These are phyloP conservation scores for Lavandula angustifolia DNA, from an alignment of 257 asterid genomes.

Conservation along the genomic window DNA sequence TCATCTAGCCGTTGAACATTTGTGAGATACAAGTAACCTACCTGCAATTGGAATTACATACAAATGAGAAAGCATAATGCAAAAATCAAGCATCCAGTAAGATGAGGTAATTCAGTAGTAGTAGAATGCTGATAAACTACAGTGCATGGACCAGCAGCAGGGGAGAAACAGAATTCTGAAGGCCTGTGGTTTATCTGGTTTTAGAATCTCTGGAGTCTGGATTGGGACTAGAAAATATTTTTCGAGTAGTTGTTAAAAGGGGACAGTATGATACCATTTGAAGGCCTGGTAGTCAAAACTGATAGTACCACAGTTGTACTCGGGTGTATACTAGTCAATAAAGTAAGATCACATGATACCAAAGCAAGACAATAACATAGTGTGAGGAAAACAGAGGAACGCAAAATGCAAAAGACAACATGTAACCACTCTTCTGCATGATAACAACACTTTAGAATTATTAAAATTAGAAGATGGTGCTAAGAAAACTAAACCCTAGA, in stretches of 20 bases:
- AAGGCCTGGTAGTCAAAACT: neutral
- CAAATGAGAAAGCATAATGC: neutral
- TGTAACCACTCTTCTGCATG: constrained; percentile 15
- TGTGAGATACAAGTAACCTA: constrained; percentile 89
- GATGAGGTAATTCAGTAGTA: constrained; percentile 14
- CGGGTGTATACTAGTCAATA: neutral
- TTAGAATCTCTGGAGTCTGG: neutral
- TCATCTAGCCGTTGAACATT: constrained; percentile 71
- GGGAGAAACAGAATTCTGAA: constrained; percentile 6
- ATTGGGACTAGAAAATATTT: neutral
- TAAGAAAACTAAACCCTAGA: constrained; percentile 7
- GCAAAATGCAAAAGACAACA: neutral
- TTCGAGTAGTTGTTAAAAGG: neutral
- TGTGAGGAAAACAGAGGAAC: constrained; percentile 4
- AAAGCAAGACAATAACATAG: neutral
- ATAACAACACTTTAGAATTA: constrained; percentile 12
- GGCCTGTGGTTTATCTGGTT: neutral
- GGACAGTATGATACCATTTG: too few species aligned
- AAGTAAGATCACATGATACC: constrained; percentile 9
- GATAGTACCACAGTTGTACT: neutral
- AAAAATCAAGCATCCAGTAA: constrained; percentile 8
- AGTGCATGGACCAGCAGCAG: constrained; percentile 5
- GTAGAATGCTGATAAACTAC: constrained; percentile 13
- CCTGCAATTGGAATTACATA: constrained; percentile 41
- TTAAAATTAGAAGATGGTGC: constrained; percentile 5